These are phyloP conservation scores for Pichia thaimueangensis DNA, from an alignment of 805 yeast genomes.

Conservation along the genomic window DNA sequence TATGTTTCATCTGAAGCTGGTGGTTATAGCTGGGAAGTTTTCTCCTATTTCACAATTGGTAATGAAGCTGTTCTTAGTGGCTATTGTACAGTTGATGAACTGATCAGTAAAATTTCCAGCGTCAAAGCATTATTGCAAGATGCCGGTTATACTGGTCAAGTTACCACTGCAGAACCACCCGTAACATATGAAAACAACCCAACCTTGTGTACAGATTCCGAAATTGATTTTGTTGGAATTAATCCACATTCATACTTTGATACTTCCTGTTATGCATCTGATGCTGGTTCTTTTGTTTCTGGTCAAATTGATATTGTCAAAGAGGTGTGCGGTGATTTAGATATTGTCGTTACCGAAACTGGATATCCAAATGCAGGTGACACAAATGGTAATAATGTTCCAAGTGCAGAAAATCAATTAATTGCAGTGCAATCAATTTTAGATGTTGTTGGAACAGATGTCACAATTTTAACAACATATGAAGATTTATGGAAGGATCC, in stretches of 20 bases:
- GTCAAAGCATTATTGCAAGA: conserved; percentile 51
- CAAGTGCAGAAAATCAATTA: conserved; percentile 62
- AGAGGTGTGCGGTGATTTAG: conserved; percentile 47
- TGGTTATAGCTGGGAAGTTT: conserved; percentile 62
- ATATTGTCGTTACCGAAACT: conserved; percentile 70
- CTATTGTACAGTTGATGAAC: conserved; percentile 53
- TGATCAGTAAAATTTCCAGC: conserved; percentile 54
- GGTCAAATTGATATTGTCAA: conserved; percentile 55
- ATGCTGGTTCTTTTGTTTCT: conserved; percentile 65
- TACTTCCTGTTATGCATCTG: conserved; percentile 47
- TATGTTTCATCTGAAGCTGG: conserved; percentile 33
- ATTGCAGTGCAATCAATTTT: conserved; percentile 63
- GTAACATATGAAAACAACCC: conserved; percentile 59
- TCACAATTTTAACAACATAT: conserved; percentile 71
- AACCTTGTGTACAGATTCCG: conserved; percentile 59
- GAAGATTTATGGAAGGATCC: conserved; percentile 85
- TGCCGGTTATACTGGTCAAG: conserved; percentile 72
- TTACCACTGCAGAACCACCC: conserved; percentile 92
- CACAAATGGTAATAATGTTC: conserved; percentile 67
- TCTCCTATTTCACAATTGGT: conserved; percentile 75
- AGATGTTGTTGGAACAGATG: conserved; percentile 48
- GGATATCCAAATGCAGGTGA: conserved; percentile 81
- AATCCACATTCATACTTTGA: conserved; percentile 87
- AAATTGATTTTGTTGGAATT: conserved; percentile 76
- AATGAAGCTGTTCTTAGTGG: conserved; percentile 77